Conservation (phyloP, 345 rosid species). For the thale cress (Arabidopsis thaliana) region DNA sequence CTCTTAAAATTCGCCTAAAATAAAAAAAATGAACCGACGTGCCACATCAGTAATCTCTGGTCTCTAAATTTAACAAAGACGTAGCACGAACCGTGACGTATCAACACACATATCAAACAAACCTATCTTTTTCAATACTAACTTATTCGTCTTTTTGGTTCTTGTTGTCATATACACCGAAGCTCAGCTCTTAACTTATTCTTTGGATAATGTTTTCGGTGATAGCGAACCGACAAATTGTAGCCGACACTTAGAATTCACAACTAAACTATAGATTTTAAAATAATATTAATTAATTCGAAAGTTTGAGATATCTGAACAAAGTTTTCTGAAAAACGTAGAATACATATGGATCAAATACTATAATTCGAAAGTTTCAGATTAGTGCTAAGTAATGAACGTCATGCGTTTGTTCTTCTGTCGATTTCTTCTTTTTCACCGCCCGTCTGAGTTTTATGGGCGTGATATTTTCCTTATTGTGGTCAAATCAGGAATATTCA, state of each 20-base stretch:
- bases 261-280: neutral
- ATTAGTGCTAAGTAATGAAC: neutral
- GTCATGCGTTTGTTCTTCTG: neutral
- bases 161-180: neutral
- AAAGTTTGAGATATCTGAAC: too few relatives aligned
- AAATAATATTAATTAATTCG: too few relatives aligned
- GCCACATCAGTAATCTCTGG: conserved; percentile 15
- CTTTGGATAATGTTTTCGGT: conserved; percentile 16
- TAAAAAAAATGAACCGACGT: conserved; percentile 14
- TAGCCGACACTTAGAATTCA: conserved; percentile 20
- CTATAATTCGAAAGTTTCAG: neutral
- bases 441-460: neutral
- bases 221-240: conserved; percentile 21
- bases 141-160: conserved; percentile 31
- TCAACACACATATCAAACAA: conserved; percentile 28
- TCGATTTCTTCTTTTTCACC: conserved; percentile 21
- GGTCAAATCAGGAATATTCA: conserved; percentile 35
- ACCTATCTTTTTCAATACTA: conserved; percentile 18
- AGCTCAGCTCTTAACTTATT: neutral
- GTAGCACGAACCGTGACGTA: conserved; percentile 30
- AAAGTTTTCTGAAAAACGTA: too few relatives aligned
- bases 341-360: neutral
- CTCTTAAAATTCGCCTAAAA: neutral
- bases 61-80: neutral
- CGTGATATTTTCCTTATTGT: conserved; percentile 16